phyloP scores from a whole-genome alignment of 202 grass and related monocot genomes.

The Setaria viridis region DNA sequence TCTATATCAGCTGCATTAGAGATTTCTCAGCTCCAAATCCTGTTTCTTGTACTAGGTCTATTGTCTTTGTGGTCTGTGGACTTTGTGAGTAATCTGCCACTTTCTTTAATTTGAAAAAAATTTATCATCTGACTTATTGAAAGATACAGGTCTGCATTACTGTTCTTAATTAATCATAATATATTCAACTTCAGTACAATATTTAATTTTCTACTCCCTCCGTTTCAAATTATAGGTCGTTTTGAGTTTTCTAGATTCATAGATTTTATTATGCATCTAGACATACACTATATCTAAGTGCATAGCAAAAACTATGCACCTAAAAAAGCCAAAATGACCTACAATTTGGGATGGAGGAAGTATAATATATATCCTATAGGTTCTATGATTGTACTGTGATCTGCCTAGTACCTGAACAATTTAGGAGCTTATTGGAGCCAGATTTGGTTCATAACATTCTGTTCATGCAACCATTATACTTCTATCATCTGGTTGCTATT shows the following conservation, averaged over 20 bases:
- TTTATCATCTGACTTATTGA: background rate
- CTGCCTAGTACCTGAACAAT: background rate
- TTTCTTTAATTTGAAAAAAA: constrained; percentile 10
- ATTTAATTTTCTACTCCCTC: background rate
- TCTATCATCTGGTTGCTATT: background rate
- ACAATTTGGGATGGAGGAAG: no score
- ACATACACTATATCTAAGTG: no score
- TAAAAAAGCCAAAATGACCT: no score
- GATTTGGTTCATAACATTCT: background rate
- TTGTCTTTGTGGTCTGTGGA: constrained; percentile 85
- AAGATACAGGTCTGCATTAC: constrained; percentile 7
- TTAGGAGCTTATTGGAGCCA: background rate
- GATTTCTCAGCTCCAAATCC: constrained; percentile 73
- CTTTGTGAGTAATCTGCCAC: constrained; percentile 66
- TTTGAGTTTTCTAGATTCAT: no score
- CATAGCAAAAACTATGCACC: no score
- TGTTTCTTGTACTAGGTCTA: constrained; percentile 64
- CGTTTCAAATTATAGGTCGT: no score
- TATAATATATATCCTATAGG: no score
- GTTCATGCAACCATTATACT: background rate
- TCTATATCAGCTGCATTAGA: constrained; percentile 58
- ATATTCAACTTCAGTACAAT: background rate
- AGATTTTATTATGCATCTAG: no score
- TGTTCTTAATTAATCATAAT: constrained; percentile 18
- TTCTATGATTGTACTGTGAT: background rate